Base-by-base conservation (phyloP, 2,329 filamentous ascomycete species). In the Xylogone sp. region DNA sequence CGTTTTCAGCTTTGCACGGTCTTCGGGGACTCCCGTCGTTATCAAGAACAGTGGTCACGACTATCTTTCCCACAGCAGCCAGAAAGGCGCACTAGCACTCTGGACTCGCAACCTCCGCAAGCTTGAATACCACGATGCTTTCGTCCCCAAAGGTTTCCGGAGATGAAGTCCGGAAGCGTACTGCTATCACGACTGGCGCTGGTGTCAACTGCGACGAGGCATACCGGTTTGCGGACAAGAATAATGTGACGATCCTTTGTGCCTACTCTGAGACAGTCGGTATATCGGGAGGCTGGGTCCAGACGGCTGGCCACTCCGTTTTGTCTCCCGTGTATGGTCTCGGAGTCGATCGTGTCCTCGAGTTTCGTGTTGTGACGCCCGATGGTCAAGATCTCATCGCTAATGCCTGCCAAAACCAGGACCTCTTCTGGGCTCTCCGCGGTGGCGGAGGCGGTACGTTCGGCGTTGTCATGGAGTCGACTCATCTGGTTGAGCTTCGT, bases 241-340 rank as follows among this genome's bases (percentile, higher is more conserved):
- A 56, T 12, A 65, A 61, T 19, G 59, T 64, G 5, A 63, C 61
- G n/a, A 56, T 61, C 21, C 51, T 63, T 21, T 50, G 54, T 5
- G 59, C 43, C 12, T 57, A 58, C 44, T 45, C 51, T 24, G 29
- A 61, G 55, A 77, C 73, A 2, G 77, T 84, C 10, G 80, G 79
- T 21, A 68, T 79, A 43, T 68, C 69, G 6, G 77, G 77, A 21
- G 74, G 74, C 4, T 76, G 71, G 57, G 66, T 69, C 10, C 60
- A 73, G 42, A 79, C 77, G 12, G 80, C 77, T 43, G 81, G 81
- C 0, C 78, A 83, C 62, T 76, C 74, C 10, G 78, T 78, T 2
- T 59, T 84, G 49, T 74, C 73, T 10, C 70, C 70, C 49, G 61
- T 75, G 34, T 76, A 76, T 55, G 71, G 80, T 54, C 72, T 81